Conservation (phyloP, 345 rosid species). For the Pugionium dolabratum region DNA sequence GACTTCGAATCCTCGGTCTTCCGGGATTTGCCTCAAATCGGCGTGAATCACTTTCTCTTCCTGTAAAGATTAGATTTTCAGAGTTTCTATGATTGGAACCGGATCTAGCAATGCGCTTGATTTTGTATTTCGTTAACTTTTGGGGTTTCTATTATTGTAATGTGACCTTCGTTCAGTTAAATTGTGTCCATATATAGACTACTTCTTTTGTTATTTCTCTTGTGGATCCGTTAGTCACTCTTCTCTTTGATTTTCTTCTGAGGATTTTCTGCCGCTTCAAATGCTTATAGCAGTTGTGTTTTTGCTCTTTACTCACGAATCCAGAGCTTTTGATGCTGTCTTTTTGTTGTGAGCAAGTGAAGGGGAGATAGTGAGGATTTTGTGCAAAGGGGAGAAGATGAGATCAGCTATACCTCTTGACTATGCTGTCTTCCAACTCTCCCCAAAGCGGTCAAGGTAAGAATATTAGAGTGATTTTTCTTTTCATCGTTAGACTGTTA, state of each 20-base stretch:
- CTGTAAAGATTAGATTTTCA: too few relatives aligned
- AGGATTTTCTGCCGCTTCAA: slow-evolving; percentile 13
- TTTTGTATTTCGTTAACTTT: slow-evolving; percentile 7
- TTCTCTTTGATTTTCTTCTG: too few relatives aligned
- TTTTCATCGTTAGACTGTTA: slow-evolving; percentile 5
- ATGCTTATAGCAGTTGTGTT: slow-evolving; percentile 19
- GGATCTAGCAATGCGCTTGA: slow-evolving; percentile 39
- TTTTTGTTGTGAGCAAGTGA: background rate
- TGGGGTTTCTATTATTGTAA: slow-evolving; percentile 21
- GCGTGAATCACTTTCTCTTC: background rate
- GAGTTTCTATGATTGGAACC: slow-evolving; percentile 14
- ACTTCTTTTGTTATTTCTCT: too few relatives aligned
- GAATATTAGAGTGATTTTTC: background rate
- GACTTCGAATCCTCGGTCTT: background rate
- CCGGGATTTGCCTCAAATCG: background rate
- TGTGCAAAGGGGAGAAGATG: slow-evolving; percentile 50
- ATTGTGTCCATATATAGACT: background rate
- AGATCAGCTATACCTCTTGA: slow-evolving; percentile 66
- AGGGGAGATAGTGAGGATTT: slow-evolving; percentile 24
- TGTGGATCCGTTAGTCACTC: too few relatives aligned
- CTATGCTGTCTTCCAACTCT: slow-evolving; percentile 82
- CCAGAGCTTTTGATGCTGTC: too few relatives aligned
- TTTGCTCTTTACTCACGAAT: background rate
- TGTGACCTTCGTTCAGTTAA: background rate
- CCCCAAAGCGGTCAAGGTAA: slow-evolving; percentile 81